Percentiles rank a stretch among this genome's conserved stretches.
Conservation (phyloP, 1,284 basidiomycete genomes). For the Leccinum pachyderme region DNA sequence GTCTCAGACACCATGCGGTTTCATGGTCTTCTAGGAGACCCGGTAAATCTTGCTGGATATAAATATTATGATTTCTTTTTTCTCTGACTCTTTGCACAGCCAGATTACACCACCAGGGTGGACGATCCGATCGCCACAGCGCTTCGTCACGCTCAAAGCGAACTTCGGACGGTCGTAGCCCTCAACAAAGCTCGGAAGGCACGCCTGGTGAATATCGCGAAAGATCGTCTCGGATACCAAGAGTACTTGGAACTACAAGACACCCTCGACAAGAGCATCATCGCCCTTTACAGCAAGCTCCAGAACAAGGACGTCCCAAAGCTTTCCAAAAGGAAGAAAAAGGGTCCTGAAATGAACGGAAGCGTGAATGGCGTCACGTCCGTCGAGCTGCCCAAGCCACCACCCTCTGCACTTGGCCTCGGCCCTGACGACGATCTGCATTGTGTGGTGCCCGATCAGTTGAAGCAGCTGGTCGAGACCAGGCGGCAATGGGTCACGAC, state of each 20-base stretch:
- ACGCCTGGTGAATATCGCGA: conserved; percentile 76
- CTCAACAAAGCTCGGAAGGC: conserved; percentile 82
- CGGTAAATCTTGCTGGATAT: conserved; percentile 41
- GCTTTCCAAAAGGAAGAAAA: conserved; percentile 68
- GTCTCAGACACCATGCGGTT: conserved; percentile 70
- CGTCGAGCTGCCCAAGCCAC: conserved; percentile 41
- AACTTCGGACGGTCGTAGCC: conserved; percentile 72
- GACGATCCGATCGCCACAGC: conserved; percentile 94
- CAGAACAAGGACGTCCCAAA: conserved; percentile 75
- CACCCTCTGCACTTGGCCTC: conserved; percentile 66
- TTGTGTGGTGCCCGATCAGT: conserved; percentile 67
- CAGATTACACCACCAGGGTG: conserved; percentile 73
- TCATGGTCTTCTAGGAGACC: conserved; percentile 59
- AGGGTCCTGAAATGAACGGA: conserved; percentile 44
- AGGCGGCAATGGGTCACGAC: conserved; percentile 71
- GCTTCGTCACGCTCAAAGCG: conserved; percentile 84
- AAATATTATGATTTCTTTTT: conserved; percentile 2
- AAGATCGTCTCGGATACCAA: conserved; percentile 85
- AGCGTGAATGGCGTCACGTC: conserved; percentile 31
- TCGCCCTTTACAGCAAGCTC: conserved; percentile 65
- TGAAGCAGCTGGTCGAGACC: conserved; percentile 69
- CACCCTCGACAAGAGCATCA: conserved; percentile 79
- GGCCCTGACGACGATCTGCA: conserved; percentile 63
- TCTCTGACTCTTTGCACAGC: conserved; percentile 43
- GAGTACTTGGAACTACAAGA: conserved; percentile 83